Evolutionary conservation across 352 stramenopile genomes (phyloP).

Genomic region (Elongisporangium undulatum): DNA sequence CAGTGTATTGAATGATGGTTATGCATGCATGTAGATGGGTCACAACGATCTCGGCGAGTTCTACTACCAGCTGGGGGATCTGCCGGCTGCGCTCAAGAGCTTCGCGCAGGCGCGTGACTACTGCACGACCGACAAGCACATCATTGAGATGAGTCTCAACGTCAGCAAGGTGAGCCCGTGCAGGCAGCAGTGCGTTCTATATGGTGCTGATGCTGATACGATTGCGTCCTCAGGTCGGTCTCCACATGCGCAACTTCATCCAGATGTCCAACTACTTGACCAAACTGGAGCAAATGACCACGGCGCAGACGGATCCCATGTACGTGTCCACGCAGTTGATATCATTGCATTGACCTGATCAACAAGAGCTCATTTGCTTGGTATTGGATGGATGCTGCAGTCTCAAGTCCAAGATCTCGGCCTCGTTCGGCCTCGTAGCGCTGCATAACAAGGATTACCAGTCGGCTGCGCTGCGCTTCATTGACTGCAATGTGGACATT

Average conservation of each 20-base stretch:
- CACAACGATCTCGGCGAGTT: slow-evolving; percentile 87
- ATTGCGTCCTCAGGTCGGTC: slow-evolving; percentile 28
- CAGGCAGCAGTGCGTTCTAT: background rate
- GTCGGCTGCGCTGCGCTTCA: slow-evolving; percentile 70
- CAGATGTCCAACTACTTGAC: slow-evolving; percentile 87
- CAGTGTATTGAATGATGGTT: background rate
- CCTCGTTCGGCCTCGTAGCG: slow-evolving; percentile 72
- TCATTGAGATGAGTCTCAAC: slow-evolving; percentile 89
- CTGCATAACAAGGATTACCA: slow-evolving; percentile 83
- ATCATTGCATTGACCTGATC: background rate
- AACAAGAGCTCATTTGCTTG: slow-evolving; percentile 1
- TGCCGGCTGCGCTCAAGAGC: slow-evolving; percentile 75
- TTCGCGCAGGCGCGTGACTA: slow-evolving; percentile 87
- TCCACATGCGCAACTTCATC: slow-evolving; percentile 84
- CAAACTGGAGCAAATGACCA: slow-evolving; percentile 80
- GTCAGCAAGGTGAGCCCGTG: slow-evolving; percentile 66
- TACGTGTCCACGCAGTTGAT: slow-evolving; percentile 14
- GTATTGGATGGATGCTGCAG: slow-evolving; percentile 18
- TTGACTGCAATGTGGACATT: slow-evolving; percentile 78
- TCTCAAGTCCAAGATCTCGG: slow-evolving; percentile 79
- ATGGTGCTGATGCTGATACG: background rate
- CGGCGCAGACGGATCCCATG: slow-evolving; percentile 62
- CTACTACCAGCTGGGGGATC: slow-evolving; percentile 81
- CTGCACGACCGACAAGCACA: slow-evolving; percentile 88
- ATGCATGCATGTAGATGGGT: slow-evolving; percentile 51